Base-by-base conservation (phyloP, 192 early-diverging fungal genomes). In the Rhizophagus clarus region DNA sequence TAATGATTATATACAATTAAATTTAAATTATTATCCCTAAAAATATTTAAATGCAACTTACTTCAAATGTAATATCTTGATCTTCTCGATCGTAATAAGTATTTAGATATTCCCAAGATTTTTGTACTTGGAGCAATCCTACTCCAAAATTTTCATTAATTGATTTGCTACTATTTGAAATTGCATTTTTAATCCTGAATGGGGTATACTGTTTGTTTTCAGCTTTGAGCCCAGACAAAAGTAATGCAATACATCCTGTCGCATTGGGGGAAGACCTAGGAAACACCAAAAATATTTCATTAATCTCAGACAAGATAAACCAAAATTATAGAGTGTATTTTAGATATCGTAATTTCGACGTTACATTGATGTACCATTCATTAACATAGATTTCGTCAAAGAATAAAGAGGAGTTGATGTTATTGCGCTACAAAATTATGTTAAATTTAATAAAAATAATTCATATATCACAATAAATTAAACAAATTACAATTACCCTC, bases 351-450 rank as follows among this genome's bases (percentile, higher is more conserved):
- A 11, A 51, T 51, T 47, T 22, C 22, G 61, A 34, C 11, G 66
- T 34, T 77, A 92, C 98, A 99, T 99, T 74, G 91, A 93, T 24
- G 98, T 98, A 68, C 97, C 98, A 84, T 98, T 98, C 90, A 93
- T 94, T 63, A 95, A 88, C 76, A 91, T 89, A 70, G 90, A 83
- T 34, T 89, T 89, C 64, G 90, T 83, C 17, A 90, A 85, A 15
- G 89, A 91, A 84, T 95, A 99, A 26, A 92, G 87, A 10, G 98
- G 97, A 37, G 95, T 93, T 77, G 91, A 92, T 12, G 98, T 95
- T 73, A 98, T 92, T 9, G 98, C 98, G 42, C 93, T 95, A 49
- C 47, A 61, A 32, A 40, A 22, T 34, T 24, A 75, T 76, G 29
- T 28, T 0, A 45, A 71, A 4, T 26, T 51, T 60, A 32, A 32